Evolutionary conservation across 495 filamentous ascomycete genomes (phyloP).

Genomic region (Cudoniella acicularis): DNA sequence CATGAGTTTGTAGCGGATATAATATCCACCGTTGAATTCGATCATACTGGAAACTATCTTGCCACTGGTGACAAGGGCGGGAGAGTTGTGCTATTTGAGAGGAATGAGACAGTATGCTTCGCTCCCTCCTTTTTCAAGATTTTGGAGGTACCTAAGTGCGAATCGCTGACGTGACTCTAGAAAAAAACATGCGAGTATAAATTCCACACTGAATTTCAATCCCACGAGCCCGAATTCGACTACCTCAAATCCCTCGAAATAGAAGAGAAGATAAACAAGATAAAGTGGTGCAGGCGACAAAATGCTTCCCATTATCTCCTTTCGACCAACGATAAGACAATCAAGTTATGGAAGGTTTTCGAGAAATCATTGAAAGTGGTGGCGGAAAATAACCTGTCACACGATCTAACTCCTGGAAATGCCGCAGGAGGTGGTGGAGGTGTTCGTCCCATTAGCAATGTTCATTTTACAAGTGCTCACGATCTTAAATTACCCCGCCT

Average conservation of each 20-base stretch:
- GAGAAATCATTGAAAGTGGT: slow-evolving; percentile 99
- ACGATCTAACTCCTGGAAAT: slow-evolving; percentile 82
- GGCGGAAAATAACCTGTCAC: slow-evolving; percentile 96
- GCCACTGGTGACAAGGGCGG: slow-evolving; percentile 98
- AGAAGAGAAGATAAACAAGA: slow-evolving; percentile 99
- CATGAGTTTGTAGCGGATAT: slow-evolving; percentile 73
- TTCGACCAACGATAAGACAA: slow-evolving; percentile 99
- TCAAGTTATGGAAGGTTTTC: slow-evolving; percentile 99
- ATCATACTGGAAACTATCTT: slow-evolving; percentile 97
- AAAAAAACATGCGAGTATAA: slow-evolving; percentile 99
- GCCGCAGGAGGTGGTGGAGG: slow-evolving; percentile 71
- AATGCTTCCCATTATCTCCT: slow-evolving; percentile 98
- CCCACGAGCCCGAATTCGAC: slow-evolving; percentile 98
- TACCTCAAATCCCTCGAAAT: slow-evolving; percentile 99
- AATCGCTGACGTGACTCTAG: slow-evolving; percentile 39
- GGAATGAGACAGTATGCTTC: slow-evolving; percentile 84
- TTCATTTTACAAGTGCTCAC: slow-evolving; percentile 73
- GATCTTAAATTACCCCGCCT: slow-evolving; percentile 89
- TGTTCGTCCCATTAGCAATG: slow-evolving; percentile 60
- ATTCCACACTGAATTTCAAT: slow-evolving; percentile 99
- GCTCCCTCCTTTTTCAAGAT: neutral
- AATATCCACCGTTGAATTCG: slow-evolving; percentile 98
- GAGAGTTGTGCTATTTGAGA: slow-evolving; percentile 92
- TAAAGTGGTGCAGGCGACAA: slow-evolving; percentile 98
- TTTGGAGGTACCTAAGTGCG: neutral